These are phyloP conservation scores for Emergomyces orientalis DNA, from an alignment of 2,329 filamentous ascomycete genomes.

Conservation along the genomic window DNA sequence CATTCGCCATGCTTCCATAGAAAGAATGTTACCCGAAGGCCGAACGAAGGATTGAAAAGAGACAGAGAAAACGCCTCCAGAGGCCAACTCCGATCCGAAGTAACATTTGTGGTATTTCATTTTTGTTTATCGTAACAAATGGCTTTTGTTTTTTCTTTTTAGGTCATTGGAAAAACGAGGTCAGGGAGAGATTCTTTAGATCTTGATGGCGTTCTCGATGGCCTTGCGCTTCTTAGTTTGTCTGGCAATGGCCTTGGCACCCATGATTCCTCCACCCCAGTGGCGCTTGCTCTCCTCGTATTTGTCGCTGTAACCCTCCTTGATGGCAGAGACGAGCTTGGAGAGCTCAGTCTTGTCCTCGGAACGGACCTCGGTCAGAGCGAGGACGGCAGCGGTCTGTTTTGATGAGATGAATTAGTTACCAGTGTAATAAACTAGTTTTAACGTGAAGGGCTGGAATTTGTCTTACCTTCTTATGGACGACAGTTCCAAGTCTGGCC, in stretches of 20 bases:
- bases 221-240: slow-evolving; percentile 89
- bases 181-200: slow-evolving; percentile 50
- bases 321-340: slow-evolving; percentile 92
- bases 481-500: slow-evolving; percentile 95
- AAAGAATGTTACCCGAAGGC: background rate
- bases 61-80: background rate
- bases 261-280: slow-evolving; percentile 99
- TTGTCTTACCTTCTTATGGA: slow-evolving; percentile 86
- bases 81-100: slow-evolving; percentile 6
- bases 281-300: slow-evolving; percentile 82
- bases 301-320: slow-evolving; percentile 97
- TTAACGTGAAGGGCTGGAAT: background rate
- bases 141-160: slow-evolving; percentile 34
- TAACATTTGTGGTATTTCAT: background rate
- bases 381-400: slow-evolving; percentile 88
- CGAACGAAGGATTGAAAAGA: background rate
- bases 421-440: background rate
- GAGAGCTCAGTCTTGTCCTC: slow-evolving; percentile 98
- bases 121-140: background rate
- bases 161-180: slow-evolving; percentile 51
- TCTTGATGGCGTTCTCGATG: slow-evolving; percentile 90
- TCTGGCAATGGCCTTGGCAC: slow-evolving; percentile 75
- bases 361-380: slow-evolving; percentile 88
- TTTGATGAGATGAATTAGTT: background rate
- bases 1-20: background rate